phyloP scores from a whole-genome alignment of 306 rosid genomes.

The Quercus suber region DNA sequence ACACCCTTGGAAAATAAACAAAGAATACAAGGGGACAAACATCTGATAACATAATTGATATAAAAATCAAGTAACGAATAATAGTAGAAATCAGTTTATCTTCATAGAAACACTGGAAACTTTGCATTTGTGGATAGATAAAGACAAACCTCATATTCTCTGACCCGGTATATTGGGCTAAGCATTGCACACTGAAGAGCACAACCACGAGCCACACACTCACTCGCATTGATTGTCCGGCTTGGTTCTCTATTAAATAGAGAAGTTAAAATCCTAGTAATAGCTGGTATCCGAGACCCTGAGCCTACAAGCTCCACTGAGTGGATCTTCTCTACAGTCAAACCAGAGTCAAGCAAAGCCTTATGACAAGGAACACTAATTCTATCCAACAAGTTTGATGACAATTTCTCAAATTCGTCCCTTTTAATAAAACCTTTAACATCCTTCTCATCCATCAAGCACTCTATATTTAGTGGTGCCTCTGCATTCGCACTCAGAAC shows the following conservation, averaged over 20 bases:
- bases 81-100: background rate
- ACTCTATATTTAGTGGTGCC: slow-evolving; percentile 59
- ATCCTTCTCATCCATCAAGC: slow-evolving; percentile 60
- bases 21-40: background rate
- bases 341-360: slow-evolving; percentile 47
- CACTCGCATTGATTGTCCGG: slow-evolving; percentile 53
- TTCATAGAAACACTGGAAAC: background rate
- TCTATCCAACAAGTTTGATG: slow-evolving; percentile 36
- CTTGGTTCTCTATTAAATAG: slow-evolving; percentile 46
- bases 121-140: background rate
- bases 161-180: slow-evolving; percentile 50
- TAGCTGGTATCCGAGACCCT: slow-evolving; percentile 53
- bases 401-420: slow-evolving; percentile 54
- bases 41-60: background rate
- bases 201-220: slow-evolving; percentile 63
- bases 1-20: background rate
- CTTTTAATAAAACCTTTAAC: slow-evolving; percentile 51
- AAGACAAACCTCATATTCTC: slow-evolving; percentile 56
- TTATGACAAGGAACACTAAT: slow-evolving; percentile 37
- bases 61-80: background rate
- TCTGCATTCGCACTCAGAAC: slow-evolving; percentile 57
- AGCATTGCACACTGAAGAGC: slow-evolving; percentile 67
- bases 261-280: slow-evolving; percentile 39
- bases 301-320: slow-evolving; percentile 63
- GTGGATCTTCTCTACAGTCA: slow-evolving; percentile 36